A percentile compares a stretch with the other conserved stretches of the same genome.
phyloP scores from a whole-genome alignment of 805 yeast genomes.

The Candida sakaeoensis region DNA sequence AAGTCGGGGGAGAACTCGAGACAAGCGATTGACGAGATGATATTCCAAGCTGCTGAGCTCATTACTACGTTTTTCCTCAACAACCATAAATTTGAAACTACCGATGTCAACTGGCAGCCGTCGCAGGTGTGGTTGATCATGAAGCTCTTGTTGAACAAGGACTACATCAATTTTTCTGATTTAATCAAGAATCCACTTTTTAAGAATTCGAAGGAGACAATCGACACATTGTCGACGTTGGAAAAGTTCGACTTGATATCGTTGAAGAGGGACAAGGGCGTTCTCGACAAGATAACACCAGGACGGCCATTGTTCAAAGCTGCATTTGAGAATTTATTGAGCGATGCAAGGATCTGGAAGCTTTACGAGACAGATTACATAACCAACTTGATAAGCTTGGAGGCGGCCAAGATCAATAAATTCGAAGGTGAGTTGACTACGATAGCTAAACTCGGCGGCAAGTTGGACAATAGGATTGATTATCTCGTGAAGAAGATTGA shows the following conservation, averaged over 20 bases:
- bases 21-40: conserved; percentile 75
- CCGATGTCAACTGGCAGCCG: conserved; percentile 52
- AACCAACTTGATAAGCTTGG: conserved; percentile 51
- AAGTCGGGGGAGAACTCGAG: conserved; percentile 81
- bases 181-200: conserved; percentile 57
- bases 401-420: conserved; percentile 56
- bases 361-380: conserved; percentile 64
- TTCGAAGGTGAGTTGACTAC: conserved; percentile 71
- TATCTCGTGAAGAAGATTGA: conserved; percentile 69
- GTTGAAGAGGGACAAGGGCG: conserved; percentile 73
- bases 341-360: conserved; percentile 53
- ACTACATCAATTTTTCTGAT: conserved; percentile 46
- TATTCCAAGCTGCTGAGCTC: conserved; percentile 82
- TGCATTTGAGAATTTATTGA: conserved; percentile 66
- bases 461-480: conserved; percentile 57
- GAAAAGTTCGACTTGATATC: conserved; percentile 78
- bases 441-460: conserved; percentile 49
- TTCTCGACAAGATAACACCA: conserved; percentile 59
- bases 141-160: conserved; percentile 52
- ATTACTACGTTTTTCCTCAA: conserved; percentile 71
- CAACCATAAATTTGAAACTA: conserved; percentile 17
- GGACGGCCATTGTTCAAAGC: conserved; percentile 83
- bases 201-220: conserved; percentile 47
- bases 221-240: conserved; percentile 54
- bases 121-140: conserved; percentile 89